Evolutionary conservation across 2,329 filamentous ascomycete genomes (phyloP).

Genomic region (Penicillium sp.): DNA sequence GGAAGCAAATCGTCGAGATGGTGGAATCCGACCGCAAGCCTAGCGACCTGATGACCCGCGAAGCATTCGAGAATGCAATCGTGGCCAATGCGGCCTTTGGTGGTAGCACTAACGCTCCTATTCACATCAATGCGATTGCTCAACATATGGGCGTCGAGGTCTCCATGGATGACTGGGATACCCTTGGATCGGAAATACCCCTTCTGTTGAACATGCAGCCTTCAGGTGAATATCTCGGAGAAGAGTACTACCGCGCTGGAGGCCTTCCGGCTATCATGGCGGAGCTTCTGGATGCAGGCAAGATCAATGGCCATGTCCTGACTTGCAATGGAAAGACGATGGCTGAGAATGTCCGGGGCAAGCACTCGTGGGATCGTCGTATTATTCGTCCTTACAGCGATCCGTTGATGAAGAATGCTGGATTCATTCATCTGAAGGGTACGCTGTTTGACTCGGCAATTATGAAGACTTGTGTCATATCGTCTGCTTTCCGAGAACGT

Average conservation of each 20-base stretch:
- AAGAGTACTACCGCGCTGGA: constrained; percentile 53
- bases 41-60: constrained; percentile 52
- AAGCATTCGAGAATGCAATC: constrained; percentile 56
- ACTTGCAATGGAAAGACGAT: constrained; percentile 33
- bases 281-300: constrained; percentile 49
- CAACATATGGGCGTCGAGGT: constrained; percentile 52
- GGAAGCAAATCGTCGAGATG: constrained; percentile 50
- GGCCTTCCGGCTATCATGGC: constrained; percentile 53
- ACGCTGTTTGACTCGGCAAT: constrained; percentile 51
- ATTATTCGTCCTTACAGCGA: constrained; percentile 46
- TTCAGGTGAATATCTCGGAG: constrained; percentile 50
- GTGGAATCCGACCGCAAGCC: constrained; percentile 48
- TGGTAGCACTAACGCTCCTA: constrained; percentile 55
- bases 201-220: constrained; percentile 55
- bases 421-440: constrained; percentile 49
- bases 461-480: constrained; percentile 53
- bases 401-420: constrained; percentile 49
- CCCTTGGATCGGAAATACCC: constrained; percentile 48
- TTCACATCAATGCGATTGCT: constrained; percentile 54
- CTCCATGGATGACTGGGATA: constrained; percentile 53
- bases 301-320: constrained; percentile 36
- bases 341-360: constrained; percentile 19
- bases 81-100: constrained; percentile 54
- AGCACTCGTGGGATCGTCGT: constrained; percentile 49
- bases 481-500: constrained; percentile 42